Evolutionary conservation across 2,329 filamentous ascomycete species (phyloP).

Genomic region (Cytospora schulzeri): DNA sequence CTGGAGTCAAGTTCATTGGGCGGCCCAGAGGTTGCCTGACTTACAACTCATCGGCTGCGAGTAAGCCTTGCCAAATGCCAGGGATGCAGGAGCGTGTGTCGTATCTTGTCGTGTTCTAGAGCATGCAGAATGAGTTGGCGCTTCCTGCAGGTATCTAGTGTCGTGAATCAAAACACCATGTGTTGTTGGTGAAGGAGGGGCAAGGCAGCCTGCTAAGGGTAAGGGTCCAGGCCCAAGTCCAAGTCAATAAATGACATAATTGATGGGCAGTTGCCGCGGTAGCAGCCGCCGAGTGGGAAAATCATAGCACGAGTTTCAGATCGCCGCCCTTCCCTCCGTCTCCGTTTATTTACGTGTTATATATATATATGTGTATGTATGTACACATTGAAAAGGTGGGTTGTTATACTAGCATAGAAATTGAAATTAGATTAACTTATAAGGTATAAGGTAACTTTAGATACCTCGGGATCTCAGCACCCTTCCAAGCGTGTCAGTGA

Average conservation of each 20-base stretch:
- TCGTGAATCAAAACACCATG: background rate
- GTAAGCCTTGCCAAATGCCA: background rate
- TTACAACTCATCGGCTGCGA: background rate
- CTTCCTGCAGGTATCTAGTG: background rate
- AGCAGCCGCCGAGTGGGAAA: conserved; percentile 1
- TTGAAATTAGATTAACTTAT: too few relatives aligned
- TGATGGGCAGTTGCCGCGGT: conserved; percentile 7
- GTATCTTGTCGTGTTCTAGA: background rate
- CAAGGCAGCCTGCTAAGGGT: background rate
- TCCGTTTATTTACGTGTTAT: too few relatives aligned
- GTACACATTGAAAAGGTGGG: too few relatives aligned
- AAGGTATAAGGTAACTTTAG: too few relatives aligned
- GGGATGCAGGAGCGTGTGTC: conserved; percentile 21
- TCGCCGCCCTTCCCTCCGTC: too few relatives aligned
- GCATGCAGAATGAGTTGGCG: conserved; percentile 24
- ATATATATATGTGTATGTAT: too few relatives aligned
- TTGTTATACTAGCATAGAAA: too few relatives aligned
- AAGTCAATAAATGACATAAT: conserved; percentile 27
- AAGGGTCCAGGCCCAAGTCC: background rate
- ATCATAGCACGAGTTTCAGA: too few relatives aligned
- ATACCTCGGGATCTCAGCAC: too few relatives aligned
- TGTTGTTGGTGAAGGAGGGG: conserved; percentile 6
- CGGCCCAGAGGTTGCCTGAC: background rate
- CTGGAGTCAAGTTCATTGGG: background rate
- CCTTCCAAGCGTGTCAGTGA: too few relatives aligned